These are phyloP conservation scores for Ogataea nonfermentans DNA, from an alignment of 805 yeast genomes.

Conservation along the genomic window DNA sequence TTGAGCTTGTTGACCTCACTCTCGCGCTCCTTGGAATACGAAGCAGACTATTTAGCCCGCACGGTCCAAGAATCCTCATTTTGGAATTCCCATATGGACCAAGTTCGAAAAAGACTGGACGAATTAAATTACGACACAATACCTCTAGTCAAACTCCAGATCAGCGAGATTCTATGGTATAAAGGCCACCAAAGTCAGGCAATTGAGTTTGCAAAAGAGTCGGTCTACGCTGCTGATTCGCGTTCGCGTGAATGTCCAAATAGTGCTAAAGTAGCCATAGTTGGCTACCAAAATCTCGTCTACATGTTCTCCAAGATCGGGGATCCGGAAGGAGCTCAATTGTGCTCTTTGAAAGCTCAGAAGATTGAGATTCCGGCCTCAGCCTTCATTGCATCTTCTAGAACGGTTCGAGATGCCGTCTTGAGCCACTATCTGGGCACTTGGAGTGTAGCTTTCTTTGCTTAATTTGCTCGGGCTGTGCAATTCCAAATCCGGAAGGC, in stretches of 20 bases:
- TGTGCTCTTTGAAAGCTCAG: conserved; percentile 28
- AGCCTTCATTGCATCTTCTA: conserved; percentile 23
- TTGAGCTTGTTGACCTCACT: conserved; percentile 37
- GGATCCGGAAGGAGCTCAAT: conserved; percentile 26
- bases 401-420: conserved; percentile 33
- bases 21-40: conserved; percentile 32
- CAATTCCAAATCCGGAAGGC: background rate
- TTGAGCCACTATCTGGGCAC: conserved; percentile 35
- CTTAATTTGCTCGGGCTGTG: conserved; percentile 21
- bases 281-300: conserved; percentile 36
- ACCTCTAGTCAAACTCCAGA: conserved; percentile 40
- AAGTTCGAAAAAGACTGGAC: conserved; percentile 21
- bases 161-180: conserved; percentile 43
- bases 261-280: conserved; percentile 39
- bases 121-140: conserved; percentile 30
- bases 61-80: background rate
- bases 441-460: conserved; percentile 36
- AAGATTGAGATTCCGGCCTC: conserved; percentile 33
- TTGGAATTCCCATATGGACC: no score
- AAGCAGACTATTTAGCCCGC: conserved; percentile 16
- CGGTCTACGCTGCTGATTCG: conserved; percentile 34
- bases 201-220: conserved; percentile 40
- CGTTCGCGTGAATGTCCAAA: conserved; percentile 34
- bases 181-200: conserved; percentile 35
- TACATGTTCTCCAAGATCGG: conserved; percentile 34